Evolutionary conservation across 495 filamentous ascomycete genomes (phyloP).

Genomic region (Mycothermus thermophilus): DNA sequence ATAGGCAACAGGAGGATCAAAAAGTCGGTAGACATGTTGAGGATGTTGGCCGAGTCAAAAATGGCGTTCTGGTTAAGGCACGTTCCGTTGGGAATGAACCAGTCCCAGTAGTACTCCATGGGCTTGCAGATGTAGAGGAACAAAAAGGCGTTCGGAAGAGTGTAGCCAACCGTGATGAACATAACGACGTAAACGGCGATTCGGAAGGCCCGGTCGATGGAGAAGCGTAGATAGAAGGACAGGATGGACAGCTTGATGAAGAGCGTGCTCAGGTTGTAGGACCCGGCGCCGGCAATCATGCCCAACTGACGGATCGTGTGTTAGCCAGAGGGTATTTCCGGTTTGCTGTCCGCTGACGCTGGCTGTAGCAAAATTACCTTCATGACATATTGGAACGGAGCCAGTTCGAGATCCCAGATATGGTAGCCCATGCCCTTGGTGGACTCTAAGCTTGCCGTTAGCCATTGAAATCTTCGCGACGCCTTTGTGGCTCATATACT

Average conservation of each 20-base stretch:
- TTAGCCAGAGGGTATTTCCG: no score
- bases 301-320: no score
- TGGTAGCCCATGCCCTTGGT: constrained; percentile 7
- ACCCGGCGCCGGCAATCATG: constrained; percentile 11
- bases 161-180: constrained; percentile 13
- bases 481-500: no score
- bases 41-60: constrained; percentile 6
- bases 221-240: constrained; percentile 18
- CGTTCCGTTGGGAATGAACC: constrained; percentile 5
- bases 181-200: constrained; percentile 15
- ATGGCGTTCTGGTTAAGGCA: constrained; percentile 8
- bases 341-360: no score
- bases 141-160: constrained; percentile 8
- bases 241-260: constrained; percentile 23
- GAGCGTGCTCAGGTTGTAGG: constrained; percentile 17
- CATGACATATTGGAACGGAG: not conserved
- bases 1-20: constrained; percentile 13
- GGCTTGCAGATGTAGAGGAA: constrained; percentile 16
- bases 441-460: no score
- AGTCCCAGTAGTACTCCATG: constrained; percentile 16
- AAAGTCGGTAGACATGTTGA: constrained; percentile 15
- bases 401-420: constrained; percentile 1
- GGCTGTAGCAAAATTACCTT: no score
- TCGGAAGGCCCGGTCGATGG: constrained; percentile 9
- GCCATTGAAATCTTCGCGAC: no score